Evolutionary conservation across 305 asterid genomes (phyloP).

Genomic region (Solanum hybrid): DNA sequence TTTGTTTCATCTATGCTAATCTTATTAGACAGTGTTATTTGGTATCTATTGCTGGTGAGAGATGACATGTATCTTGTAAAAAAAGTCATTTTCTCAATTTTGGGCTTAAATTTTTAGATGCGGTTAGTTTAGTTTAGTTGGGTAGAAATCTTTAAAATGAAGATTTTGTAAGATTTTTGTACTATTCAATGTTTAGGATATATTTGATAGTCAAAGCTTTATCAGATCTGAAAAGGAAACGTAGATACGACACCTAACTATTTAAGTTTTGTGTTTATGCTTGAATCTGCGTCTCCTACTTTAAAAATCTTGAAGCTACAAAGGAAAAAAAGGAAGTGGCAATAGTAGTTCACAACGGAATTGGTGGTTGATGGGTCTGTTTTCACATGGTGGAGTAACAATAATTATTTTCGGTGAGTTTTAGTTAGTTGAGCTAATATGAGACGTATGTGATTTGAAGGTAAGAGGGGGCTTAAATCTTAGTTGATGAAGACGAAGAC

Average conservation of each 20-base stretch:
- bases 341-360: not conserved
- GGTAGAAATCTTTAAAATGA: not conserved
- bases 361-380: not conserved
- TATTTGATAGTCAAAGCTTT: too few species aligned
- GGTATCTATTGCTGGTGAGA: accelerated
- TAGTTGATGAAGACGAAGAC: not conserved
- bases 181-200: not conserved
- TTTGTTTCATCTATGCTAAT: not conserved
- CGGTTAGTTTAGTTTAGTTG: not conserved
- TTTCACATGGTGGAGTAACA: not conserved
- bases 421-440: not conserved
- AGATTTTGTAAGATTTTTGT: not conserved
- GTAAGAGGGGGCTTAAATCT: not conserved
- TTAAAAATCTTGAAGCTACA: not conserved
- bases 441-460: not conserved
- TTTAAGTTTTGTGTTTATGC: not conserved
- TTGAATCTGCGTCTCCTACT: not conserved
- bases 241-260: not conserved
- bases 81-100: not conserved
- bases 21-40: not conserved
- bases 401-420: not conserved
- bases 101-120: not conserved
- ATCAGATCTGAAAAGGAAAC: too few species aligned
- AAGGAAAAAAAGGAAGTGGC: not conserved
- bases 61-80: not conserved